These are phyloP conservation scores for Blastomyces emzantsi DNA, from an alignment of 2,329 filamentous ascomycete genomes.

Conservation along the genomic window DNA sequence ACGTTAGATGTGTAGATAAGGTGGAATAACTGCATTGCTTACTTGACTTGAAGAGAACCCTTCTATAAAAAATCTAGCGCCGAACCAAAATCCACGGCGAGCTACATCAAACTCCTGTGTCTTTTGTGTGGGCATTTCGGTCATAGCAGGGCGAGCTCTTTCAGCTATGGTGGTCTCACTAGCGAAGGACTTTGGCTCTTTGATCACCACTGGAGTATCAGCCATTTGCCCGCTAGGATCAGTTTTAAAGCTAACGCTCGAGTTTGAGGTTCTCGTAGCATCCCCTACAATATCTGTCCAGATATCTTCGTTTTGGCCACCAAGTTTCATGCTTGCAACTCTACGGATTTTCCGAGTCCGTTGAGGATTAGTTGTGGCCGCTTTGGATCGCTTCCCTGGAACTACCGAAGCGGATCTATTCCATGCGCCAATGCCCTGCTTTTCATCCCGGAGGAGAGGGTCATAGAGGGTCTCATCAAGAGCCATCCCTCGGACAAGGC, in stretches of 20 bases:
- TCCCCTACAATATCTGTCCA: constrained; percentile 77
- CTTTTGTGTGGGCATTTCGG: constrained; percentile 19
- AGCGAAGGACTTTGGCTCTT: constrained; percentile 31
- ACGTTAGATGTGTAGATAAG: not conserved
- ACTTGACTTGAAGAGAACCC: constrained; percentile 50
- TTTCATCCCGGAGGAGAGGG: constrained; percentile 56
- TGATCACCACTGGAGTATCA: constrained; percentile 19
- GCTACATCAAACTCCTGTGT: constrained; percentile 18
- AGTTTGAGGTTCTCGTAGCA: constrained; percentile 8
- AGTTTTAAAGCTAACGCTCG: constrained; percentile 14
- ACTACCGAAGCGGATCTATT: constrained; percentile 39
- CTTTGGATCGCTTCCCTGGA: constrained; percentile 30
- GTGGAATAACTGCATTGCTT: constrained; percentile 26
- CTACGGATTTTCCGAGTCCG: constrained; percentile 75
- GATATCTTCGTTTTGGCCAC: constrained; percentile 68
- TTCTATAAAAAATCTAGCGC: constrained; percentile 51
- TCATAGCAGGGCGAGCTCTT: constrained; percentile 10
- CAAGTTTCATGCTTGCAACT: constrained; percentile 75
- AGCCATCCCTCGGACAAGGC: constrained; percentile 76
- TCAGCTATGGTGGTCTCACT: constrained; percentile 30
- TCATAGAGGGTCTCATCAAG: constrained; percentile 81
- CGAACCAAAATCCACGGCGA: constrained; percentile 43
- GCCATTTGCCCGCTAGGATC: constrained; percentile 14
- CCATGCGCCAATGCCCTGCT: constrained; percentile 74
- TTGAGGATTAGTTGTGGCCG: constrained; percentile 40